Base-by-base conservation (phyloP, 352 stramenopile genomes). In the Pythium vanterpoolii region DNA sequence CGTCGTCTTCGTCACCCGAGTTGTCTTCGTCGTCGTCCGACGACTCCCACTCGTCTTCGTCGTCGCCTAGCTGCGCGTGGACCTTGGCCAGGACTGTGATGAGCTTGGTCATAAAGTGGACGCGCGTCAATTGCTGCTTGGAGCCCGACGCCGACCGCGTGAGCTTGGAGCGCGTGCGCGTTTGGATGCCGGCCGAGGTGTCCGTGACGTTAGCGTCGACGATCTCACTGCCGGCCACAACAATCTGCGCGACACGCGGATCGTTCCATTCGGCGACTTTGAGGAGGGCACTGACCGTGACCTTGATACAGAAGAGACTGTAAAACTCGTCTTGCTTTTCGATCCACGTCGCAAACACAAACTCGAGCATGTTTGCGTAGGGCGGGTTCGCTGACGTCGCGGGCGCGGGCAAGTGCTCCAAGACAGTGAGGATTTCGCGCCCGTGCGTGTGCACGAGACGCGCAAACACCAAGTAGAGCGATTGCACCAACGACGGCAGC, bases 291-390 rank as follows among this genome's bases (percentile, higher is more conserved):
- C 81, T 89, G 34, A 89, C 75, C 5, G 83, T 94, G 34, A 94
- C 82, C 60, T 92, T 94, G 60, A 94, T 85, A 48, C 77, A 87
- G 66, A 91, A 91, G 6, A 88, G 70, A 11, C 85, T 82, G 45
- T 94, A 94, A 47, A 94, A 94, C 23, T 92, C 82, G 16, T 76
- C 62, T 53, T 94, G 85, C 62, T 90, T 90, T 49, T 92, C 80
- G 30, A 94, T 84, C 85, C 85, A 94, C 16, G 81, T 89, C 28
- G 68, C 64, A 50, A 92, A 87, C 2, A 94, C 82, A 76, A 94
- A 94, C 38, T 69, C 70, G 26, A 92, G 60, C 80, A 92, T 83
- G 47, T 79, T 91, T 4, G 51, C 55, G 56, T 36, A 58, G n/a
- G 51, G 30, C 11, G 56, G 31, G 27, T 38, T 23, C 1, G 39